Percentiles rank a stretch among this genome's conserved stretches.
Evolutionary conservation across 306 rosid species (phyloP).

Genomic region (Abrus precatorius): DNA sequence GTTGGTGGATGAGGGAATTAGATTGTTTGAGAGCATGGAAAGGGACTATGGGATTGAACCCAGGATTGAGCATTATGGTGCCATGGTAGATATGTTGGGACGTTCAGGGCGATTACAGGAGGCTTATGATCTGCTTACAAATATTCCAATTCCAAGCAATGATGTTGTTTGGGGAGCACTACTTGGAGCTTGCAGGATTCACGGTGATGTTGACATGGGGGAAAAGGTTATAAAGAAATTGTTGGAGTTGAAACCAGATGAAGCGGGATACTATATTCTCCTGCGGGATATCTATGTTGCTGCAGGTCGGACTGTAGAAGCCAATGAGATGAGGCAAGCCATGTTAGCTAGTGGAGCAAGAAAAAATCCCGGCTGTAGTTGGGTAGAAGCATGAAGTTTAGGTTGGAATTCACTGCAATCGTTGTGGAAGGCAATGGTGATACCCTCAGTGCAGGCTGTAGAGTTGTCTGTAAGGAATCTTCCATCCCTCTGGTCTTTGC

Average conservation of each 20-base stretch:
- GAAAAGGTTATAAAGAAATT: constrained; percentile 58
- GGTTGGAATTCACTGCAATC: not conserved
- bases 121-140: constrained; percentile 58
- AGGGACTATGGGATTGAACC: constrained; percentile 58
- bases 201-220: constrained; percentile 64
- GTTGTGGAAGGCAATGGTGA: constrained; percentile 19
- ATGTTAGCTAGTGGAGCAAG: constrained; percentile 59
- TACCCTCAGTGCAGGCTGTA: constrained; percentile 21
- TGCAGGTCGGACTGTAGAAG: constrained; percentile 60
- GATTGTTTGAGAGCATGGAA: constrained; percentile 62
- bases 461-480: constrained; percentile 14
- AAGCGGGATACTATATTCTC: constrained; percentile 68
- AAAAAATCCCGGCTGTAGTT: constrained; percentile 63
- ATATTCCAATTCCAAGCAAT: constrained; percentile 58
- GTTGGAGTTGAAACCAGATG: constrained; percentile 68
- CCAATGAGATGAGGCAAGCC: constrained; percentile 59
- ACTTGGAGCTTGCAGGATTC: constrained; percentile 66
- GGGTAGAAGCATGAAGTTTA: constrained; percentile 55
- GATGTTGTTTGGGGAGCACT: constrained; percentile 67
- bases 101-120: constrained; percentile 72
- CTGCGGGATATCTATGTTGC: constrained; percentile 67
- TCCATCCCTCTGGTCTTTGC: constrained; percentile 5
- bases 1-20: constrained; percentile 62
- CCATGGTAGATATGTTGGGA: constrained; percentile 70
- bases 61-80: constrained; percentile 69